Evolutionary conservation across 208 protist species (phyloP).

Genomic region (Acanthamoeba quina): DNA sequence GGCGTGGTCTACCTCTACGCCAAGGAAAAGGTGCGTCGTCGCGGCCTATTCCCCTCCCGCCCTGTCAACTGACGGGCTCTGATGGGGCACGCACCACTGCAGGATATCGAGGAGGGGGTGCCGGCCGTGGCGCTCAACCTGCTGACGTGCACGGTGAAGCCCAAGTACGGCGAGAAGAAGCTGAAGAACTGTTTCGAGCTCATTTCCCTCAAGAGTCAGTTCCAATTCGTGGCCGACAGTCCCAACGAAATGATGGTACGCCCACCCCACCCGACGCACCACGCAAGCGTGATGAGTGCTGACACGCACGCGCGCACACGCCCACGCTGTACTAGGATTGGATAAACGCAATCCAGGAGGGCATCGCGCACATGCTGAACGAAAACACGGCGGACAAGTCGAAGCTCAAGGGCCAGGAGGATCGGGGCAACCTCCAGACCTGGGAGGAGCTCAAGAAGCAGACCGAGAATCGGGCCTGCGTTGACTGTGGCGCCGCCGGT

Average conservation of each 20-base stretch:
- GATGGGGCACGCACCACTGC: background rate
- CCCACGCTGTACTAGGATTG: background rate
- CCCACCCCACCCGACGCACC: background rate
- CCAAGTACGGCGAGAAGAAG: slow-evolving; percentile 21
- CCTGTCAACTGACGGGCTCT: background rate
- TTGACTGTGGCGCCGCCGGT: slow-evolving; percentile 66
- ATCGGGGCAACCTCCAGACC: slow-evolving; percentile 42
- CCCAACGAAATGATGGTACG: slow-evolving; percentile 31
- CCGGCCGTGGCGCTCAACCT: slow-evolving; percentile 47
- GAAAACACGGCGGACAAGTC: slow-evolving; percentile 59
- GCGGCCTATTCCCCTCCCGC: background rate
- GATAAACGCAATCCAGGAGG: slow-evolving; percentile 45
- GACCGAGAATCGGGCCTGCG: slow-evolving; percentile 53
- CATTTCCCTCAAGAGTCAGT: slow-evolving; percentile 39
- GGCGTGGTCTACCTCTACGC: slow-evolving; percentile 48
- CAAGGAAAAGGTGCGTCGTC: background rate
- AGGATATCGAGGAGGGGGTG: slow-evolving; percentile 57
- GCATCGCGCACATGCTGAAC: slow-evolving; percentile 21
- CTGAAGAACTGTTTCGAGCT: slow-evolving; percentile 67
- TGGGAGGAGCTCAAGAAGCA: slow-evolving; percentile 59
- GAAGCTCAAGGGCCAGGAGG: slow-evolving; percentile 35
- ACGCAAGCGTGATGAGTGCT: background rate
- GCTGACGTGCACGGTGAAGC: slow-evolving; percentile 47
- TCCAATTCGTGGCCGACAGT: slow-evolving; percentile 34
- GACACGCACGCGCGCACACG: background rate